Evolutionary conservation across 2,329 filamentous ascomycete species (phyloP), one percentile per base, ranked within the genome.

Genomic region (Ophiostoma tasmaniense): DNA sequence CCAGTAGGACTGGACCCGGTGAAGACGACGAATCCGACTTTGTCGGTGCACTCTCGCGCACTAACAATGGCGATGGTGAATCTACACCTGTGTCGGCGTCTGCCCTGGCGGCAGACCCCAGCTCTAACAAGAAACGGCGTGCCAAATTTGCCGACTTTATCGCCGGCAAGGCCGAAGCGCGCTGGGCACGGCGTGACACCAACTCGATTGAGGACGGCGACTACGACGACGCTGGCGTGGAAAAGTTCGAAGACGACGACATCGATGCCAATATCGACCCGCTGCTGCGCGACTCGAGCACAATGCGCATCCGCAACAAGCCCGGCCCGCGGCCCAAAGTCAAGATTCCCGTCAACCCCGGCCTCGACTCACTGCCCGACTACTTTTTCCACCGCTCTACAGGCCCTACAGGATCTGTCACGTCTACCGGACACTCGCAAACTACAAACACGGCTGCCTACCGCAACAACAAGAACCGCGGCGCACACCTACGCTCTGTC

Each of bases 311-410:
- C 61, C 30, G 61, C 33, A 64, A 22, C 52, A 67, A 42, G 25
- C 33, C 52, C 13, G 52, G 35, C n/a, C 35, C 66, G 17, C 22
- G 68, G 33, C 50, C 25, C 20, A 6, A 25, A 37, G 20, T 28
- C 20, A n/a, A 65, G 67, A 25, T 17, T n/a, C 37, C 28, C 7
- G 37, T 30, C 28, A 72, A 73, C 35, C 73, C 72, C 0, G 73
- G 71, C 2, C 65, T 73, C 14, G 69, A 71, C 64, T 72, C 66
- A 8, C 67, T 73, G n/a, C 72, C 72, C 1, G 28, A 45, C 33
- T 68, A 65, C 10, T 72, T 73, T 30, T 73, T 70, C 39, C 35
- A 13, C 33, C 45, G 17, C 7, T 45, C n/a, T 22, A 13, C 7
- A n/a, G 33, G 7, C 14, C 6, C 35, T 66, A 35, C 37, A 3